Evolutionary conservation across 2,329 filamentous ascomycete genomes (phyloP), one percentile per base, ranked within the genome.

Genomic region (Apiospora rasikravindrae): DNA sequence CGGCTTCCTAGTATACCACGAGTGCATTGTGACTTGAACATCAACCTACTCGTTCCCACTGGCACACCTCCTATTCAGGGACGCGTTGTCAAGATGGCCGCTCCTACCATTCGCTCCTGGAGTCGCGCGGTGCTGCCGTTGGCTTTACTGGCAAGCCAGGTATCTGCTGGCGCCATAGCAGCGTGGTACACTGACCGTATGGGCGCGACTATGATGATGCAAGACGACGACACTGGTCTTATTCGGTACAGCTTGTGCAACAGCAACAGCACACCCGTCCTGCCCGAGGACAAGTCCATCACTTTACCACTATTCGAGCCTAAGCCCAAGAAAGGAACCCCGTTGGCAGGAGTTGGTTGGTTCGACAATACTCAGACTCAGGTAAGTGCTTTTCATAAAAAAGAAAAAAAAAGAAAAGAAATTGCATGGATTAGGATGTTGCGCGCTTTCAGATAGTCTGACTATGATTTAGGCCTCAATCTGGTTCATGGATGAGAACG

Each of bases 221-320:
- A 82, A 72, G 82, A 84, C 75, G 75, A 77, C 37, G 78, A 78
- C n/a, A 81, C 80, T 1, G 79, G 78, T 22, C 73, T 73, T 16
- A 79, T 84, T 69, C 78, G 77, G 45, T 81, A 84, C 75, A 84
- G 80, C 72, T 77, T 77, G 57, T 81, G 80, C 73, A 80, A 81
- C 66, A 77, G 76, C 71, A 75, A 78, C 45, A 73, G 74, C 70
- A 77, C 76, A 16, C 80, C 82, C 1, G 75, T 78, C 33, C 81
- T 83, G 67, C 82, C 82, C n/a, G 74, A 78, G 70, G 80, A 82
- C 70, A 77, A 76, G n/a, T 76, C 74, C 26, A 77, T 79, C 71
- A 73, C 73, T 0, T 69, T 75, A 1, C 76, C 82, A n/a, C 74
- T 77, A 26, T 74, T 79, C 37, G 66, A 57, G 2, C 74, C 76